Conservation (phyloP, 2,329 filamentous ascomycete species). For the Ophiostoma angusticollis region DNA sequence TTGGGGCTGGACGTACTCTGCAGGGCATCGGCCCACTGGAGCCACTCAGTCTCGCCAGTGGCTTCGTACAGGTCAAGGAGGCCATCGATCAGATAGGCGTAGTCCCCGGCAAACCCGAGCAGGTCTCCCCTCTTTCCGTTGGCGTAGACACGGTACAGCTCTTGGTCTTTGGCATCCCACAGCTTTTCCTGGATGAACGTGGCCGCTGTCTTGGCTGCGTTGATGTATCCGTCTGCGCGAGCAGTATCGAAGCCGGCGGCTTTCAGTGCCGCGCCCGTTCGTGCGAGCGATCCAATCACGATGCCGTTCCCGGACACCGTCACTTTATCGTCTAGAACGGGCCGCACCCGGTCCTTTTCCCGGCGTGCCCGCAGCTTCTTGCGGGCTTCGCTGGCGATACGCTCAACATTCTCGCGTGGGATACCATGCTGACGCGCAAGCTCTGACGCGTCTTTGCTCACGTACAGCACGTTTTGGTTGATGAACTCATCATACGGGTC, state of each 20-base stretch:
- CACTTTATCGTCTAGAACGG: conserved; percentile 77
- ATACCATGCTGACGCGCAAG: conserved; percentile 66
- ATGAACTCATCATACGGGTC: conserved; percentile 92
- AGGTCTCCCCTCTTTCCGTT: conserved; percentile 50
- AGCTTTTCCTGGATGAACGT: conserved; percentile 60
- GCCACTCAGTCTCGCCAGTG: conserved; percentile 58
- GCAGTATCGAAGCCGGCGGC: conserved; percentile 36
- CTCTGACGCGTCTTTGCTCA: conserved; percentile 53
- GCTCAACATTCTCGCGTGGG: conserved; percentile 52
- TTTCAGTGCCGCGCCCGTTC: conserved; percentile 56
- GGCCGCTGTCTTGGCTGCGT: conserved; percentile 54
- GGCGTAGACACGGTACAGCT: conserved; percentile 63
- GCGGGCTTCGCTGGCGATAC: conserved; percentile 54
- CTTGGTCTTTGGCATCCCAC: conserved; percentile 50
- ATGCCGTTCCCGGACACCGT: conserved; percentile 82
- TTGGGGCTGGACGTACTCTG: conserved; percentile 45
- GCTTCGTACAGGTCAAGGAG: conserved; percentile 74
- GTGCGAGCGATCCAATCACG: conserved; percentile 69
- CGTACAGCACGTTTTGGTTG: conserved; percentile 76
- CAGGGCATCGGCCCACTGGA: conserved; percentile 69
- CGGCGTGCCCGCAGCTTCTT: conserved; percentile 58
- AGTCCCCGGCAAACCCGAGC: conserved; percentile 81
- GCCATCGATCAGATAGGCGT: conserved; percentile 76
- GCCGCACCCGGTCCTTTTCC: conserved; percentile 60
- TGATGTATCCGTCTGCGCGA: conserved; percentile 47